Evolutionary conservation across 768 basidiomycete species (phyloP).

Genomic region (Amanita fuliginea): DNA sequence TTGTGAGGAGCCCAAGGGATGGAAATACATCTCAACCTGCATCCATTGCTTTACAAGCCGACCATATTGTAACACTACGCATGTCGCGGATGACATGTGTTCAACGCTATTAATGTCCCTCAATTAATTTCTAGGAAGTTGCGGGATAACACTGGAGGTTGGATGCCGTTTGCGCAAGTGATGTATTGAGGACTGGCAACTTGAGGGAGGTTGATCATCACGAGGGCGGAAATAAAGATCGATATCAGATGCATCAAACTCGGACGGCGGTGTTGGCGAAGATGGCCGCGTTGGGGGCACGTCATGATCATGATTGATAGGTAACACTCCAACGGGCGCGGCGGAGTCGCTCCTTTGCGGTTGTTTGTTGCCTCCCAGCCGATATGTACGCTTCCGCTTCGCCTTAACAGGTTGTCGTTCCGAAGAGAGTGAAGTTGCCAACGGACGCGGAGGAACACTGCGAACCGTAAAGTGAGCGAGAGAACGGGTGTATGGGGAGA

Average conservation of each 20-base stretch:
- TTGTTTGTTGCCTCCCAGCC: conserved; percentile 30
- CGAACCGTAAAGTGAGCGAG: conserved; percentile 89
- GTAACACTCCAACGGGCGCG: not conserved
- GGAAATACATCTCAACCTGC: no score
- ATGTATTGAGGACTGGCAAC: not conserved
- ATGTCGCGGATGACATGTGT: no score
- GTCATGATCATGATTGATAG: conserved; percentile 5
- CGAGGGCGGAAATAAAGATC: conserved; percentile 56
- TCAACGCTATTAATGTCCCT: no score
- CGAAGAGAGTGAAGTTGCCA: conserved; percentile 17
- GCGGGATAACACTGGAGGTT: not conserved
- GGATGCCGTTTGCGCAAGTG: not conserved
- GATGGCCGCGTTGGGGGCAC: conserved; percentile 9
- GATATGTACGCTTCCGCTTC: conserved; percentile 62
- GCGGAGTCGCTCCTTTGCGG: conserved; percentile 10
- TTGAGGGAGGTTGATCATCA: conserved; percentile 9
- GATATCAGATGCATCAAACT: conserved; percentile 34
- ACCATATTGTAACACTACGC: no score
- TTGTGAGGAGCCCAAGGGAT: no score
- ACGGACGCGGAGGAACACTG: conserved; percentile 60
- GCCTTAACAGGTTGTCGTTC: conserved; percentile 60
- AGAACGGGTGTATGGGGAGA: conserved; percentile 88
- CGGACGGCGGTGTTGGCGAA: conserved; percentile 10
- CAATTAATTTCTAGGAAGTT: not conserved
- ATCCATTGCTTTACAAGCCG: no score